Evolutionary conservation across 768 basidiomycete genomes (phyloP), one percentile per base, ranked within the genome.

Genomic region (Rhizopogon vesiculosus): DNA sequence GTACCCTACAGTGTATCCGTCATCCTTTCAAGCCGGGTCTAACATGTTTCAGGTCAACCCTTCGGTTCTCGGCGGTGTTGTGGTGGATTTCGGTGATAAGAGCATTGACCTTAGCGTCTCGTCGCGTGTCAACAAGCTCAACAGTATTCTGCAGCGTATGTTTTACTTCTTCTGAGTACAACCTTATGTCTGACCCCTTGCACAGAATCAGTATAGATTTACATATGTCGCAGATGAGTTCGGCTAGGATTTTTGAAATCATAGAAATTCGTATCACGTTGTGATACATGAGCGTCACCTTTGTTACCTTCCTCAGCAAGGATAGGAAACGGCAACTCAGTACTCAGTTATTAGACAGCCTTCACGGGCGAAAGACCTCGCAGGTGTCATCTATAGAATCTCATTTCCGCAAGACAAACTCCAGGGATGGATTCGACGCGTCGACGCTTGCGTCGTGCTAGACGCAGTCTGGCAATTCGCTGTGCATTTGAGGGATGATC

Each of bases 81-180:
- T 98, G 58, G 87, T 99, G 48, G 97, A 99, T 76, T 93, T 99
- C 67, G 96, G 94, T 60, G 97, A 98, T 79, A 96, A 96, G 80
- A 93, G 93, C 52, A 89, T 99, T 64, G 97, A 99, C 75, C 82
- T 98, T 56, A 95, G 92, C 63, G 94, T 96, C 54, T 87, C 86
- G 48, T 93, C 92, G 35, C 91, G 92, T 53, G 93, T 98, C 65
- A 96, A 87, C 70, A 96, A 94, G 74, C 84, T 98, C 68, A 98
- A 98, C 81, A 84, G 83, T 61, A 81, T 89, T 66, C 78, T 98
- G 50, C 82, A 88, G 69, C 85, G 93, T 92, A 72, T 61, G 90
- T 77, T 35, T 35, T 35, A 10, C 19, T 3, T 15, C 19, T 33
- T 1, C 15, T 38, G 15, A 8, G 5, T 19, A 15, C 15, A 35